These are phyloP conservation scores for Aspergillus tamarii DNA, from an alignment of 2,329 filamentous ascomycete species.

Conservation along the genomic window DNA sequence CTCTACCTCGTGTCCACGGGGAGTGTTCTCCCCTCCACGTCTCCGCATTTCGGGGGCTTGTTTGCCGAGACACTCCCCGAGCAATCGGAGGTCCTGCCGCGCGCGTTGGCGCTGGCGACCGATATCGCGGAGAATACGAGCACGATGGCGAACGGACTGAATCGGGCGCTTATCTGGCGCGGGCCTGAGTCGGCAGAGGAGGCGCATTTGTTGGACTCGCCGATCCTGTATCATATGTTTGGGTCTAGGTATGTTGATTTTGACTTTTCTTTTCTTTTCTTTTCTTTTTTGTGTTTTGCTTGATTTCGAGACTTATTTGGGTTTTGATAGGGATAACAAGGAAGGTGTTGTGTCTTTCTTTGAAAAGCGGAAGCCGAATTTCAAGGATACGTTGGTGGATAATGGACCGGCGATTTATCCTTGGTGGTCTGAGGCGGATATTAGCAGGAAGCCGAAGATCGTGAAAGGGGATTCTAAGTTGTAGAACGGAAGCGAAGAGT, in stretches of 20 bases:
- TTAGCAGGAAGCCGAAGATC: constrained; percentile 29
- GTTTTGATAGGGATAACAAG: constrained; percentile 59
- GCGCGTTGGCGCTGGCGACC: constrained; percentile 67
- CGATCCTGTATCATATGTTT: constrained; percentile 45
- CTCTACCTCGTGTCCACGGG: constrained; percentile 63
- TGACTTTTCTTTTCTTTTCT: not conserved
- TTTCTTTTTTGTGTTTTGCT: not conserved
- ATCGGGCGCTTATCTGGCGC: constrained; percentile 71
- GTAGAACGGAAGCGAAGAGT: constrained; percentile 12
- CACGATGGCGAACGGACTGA: constrained; percentile 64
- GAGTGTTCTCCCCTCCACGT: constrained; percentile 55
- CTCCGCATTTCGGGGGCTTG: constrained; percentile 55
- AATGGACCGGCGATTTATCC: constrained; percentile 65
- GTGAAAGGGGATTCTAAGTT: constrained; percentile 28
- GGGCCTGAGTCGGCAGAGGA: constrained; percentile 62
- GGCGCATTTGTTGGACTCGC: constrained; percentile 68
- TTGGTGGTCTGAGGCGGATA: constrained; percentile 67
- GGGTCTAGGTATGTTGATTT: constrained; percentile 29
- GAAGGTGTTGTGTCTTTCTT: constrained; percentile 72
- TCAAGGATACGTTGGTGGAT: constrained; percentile 62
- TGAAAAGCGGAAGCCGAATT: constrained; percentile 67
- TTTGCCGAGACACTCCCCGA: constrained; percentile 67
- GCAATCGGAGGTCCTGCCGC: constrained; percentile 63
- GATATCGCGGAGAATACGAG: constrained; percentile 71
- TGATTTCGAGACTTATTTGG: not conserved